Conservation (phyloP, 768 basidiomycete species). For the Russula foetens region DNA sequence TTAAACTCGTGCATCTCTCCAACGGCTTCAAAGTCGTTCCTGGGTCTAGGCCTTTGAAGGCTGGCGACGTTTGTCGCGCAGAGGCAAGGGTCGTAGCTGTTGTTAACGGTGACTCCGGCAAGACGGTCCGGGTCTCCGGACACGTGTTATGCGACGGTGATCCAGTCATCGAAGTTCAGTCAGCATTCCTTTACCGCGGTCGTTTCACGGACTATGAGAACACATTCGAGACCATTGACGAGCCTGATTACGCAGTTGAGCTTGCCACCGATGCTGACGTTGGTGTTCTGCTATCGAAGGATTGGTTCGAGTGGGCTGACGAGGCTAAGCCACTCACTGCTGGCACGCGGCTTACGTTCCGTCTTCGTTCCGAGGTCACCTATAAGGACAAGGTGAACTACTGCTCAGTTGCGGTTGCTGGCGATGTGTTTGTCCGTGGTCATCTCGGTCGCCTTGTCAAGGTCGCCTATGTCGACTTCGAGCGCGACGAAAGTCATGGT, state of each 20-base stretch:
- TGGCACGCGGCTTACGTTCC: constrained; percentile 85
- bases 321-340: constrained; percentile 66
- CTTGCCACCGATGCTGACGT: constrained; percentile 70
- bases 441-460: constrained; percentile 83
- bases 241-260: constrained; percentile 79
- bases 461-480: constrained; percentile 82
- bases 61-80: constrained; percentile 84
- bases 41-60: constrained; percentile 66
- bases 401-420: constrained; percentile 71
- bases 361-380: constrained; percentile 72
- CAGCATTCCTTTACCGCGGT: constrained; percentile 95
- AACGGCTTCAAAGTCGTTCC: constrained; percentile 91
- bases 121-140: constrained; percentile 87
- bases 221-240: constrained; percentile 89
- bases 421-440: constrained; percentile 81
- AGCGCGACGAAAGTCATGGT: constrained; percentile 80
- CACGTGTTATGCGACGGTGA: constrained; percentile 67
- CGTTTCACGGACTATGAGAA: constrained; percentile 90
- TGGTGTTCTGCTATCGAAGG: constrained; percentile 89
- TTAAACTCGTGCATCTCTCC: constrained; percentile 94
- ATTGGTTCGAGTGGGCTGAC: constrained; percentile 97
- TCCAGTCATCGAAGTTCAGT: constrained; percentile 88
- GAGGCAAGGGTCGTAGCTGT: constrained; percentile 87
- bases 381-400: constrained; percentile 90
- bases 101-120: constrained; percentile 84